Conservation (phyloP, 345 rosid species). For the Gossypium arboreum region DNA sequence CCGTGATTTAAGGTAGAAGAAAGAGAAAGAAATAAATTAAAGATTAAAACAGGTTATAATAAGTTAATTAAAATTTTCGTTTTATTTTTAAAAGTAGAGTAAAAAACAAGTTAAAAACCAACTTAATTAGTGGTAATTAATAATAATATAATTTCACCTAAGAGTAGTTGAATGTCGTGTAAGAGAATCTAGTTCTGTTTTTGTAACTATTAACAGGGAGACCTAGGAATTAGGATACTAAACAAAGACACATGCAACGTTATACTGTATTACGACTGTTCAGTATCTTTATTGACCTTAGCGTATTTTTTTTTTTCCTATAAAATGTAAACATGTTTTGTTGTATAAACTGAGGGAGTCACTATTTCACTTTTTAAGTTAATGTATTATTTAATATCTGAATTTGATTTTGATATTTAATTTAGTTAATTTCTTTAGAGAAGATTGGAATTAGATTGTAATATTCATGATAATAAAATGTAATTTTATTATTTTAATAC, state of each 20-base stretch:
- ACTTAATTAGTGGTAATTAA: too few species aligned
- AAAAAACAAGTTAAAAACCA: too few species aligned
- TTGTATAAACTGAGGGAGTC: too few species aligned
- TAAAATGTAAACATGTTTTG: too few species aligned
- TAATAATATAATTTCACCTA: not conserved
- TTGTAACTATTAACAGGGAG: not conserved
- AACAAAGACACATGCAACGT: not conserved
- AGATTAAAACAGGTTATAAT: not conserved
- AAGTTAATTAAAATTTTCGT: too few species aligned
- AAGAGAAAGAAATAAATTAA: not conserved
- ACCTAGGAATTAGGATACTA: not conserved
- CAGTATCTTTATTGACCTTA: not conserved
- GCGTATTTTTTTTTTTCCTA: too few species aligned
- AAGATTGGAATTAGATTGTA: too few species aligned
- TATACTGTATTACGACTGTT: not conserved
- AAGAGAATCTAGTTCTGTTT: not conserved
- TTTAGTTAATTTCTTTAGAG: too few species aligned
- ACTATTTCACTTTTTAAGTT: too few species aligned
- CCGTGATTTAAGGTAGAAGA: conserved; percentile 32
- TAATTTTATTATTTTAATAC: too few species aligned
- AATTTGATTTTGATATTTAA: fast-evolving
- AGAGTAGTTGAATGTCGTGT: not conserved
- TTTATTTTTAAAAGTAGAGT: too few species aligned
- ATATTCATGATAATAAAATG: fast-evolving
- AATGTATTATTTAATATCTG: too few species aligned